phyloP scores from a whole-genome alignment of 768 basidiomycete species.

The Tulasnella sp. region DNA sequence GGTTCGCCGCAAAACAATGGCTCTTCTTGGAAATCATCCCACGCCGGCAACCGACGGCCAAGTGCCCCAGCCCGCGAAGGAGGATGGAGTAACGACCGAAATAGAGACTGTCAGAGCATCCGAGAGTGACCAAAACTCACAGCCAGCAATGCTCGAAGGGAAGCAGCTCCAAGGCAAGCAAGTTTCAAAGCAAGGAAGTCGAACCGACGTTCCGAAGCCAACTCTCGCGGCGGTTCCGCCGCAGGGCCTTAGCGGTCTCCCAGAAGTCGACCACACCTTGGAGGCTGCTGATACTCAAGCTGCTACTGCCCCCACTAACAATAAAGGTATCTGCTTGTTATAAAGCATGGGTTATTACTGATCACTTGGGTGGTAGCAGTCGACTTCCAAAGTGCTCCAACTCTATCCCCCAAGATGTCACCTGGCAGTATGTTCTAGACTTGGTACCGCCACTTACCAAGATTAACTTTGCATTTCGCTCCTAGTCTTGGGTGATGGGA shows the following conservation, averaged over 20 bases:
- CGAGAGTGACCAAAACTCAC: neutral
- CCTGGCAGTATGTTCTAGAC: neutral
- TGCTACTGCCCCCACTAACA: neutral
- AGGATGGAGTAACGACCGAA: neutral
- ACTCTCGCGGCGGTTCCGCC: neutral
- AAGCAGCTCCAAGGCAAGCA: no score
- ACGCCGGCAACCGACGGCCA: neutral
- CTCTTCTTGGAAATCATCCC: neutral
- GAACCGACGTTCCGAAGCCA: neutral
- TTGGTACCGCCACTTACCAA: neutral
- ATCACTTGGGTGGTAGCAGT: neutral
- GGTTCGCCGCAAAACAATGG: constrained; percentile 14
- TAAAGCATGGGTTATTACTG: neutral
- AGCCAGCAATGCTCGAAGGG: neutral
- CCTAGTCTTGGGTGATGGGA: neutral
- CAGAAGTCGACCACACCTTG: neutral
- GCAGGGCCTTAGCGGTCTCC: neutral
- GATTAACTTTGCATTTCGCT: neutral
- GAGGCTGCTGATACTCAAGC: neutral
- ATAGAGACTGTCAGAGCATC: neutral
- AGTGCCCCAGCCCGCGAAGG: neutral
- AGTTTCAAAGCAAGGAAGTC: no score
- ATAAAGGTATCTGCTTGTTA: neutral
- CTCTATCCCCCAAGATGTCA: neutral
- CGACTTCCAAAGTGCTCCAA: neutral